Conservation (phyloP, 2,329 filamentous ascomycete species). For the Ceratocystis alfenasii region DNA sequence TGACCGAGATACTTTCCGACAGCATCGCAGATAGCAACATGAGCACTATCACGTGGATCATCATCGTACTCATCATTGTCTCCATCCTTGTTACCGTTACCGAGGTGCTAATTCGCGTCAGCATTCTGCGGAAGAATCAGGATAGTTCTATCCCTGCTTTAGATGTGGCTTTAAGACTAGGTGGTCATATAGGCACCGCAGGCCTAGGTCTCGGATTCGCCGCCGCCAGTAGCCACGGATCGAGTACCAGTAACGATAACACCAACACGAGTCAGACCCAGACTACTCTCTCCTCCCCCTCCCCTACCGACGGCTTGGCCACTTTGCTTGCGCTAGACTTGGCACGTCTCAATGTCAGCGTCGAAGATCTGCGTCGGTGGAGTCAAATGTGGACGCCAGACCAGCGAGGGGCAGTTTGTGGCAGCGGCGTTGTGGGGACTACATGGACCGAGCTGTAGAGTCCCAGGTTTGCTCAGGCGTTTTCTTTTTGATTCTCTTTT, state of each 20-base stretch:
- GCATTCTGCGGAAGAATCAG: slow-evolving; percentile 45
- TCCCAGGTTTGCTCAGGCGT: not conserved
- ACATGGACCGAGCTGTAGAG: slow-evolving; percentile 15
- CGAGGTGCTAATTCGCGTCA: slow-evolving; percentile 79
- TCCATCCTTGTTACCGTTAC: slow-evolving; percentile 84
- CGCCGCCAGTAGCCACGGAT: slow-evolving; percentile 25
- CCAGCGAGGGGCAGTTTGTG: slow-evolving; percentile 23
- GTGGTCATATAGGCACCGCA: no score
- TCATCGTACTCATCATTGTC: slow-evolving; percentile 84
- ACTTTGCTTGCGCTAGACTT: slow-evolving; percentile 42
- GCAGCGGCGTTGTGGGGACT: slow-evolving; percentile 14
- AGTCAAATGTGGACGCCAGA: slow-evolving; percentile 25
- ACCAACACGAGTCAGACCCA: no score
- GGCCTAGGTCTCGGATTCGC: not conserved
- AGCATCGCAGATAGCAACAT: slow-evolving; percentile 89
- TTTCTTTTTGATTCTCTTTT: not conserved
- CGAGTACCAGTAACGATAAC: slow-evolving; percentile 26
- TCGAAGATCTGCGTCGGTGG: slow-evolving; percentile 34
- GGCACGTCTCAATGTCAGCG: slow-evolving; percentile 38
- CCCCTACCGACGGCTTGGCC: slow-evolving; percentile 30
- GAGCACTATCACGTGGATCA: slow-evolving; percentile 94
- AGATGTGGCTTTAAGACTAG: no score
- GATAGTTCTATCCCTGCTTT: not conserved
- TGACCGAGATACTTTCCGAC: slow-evolving; percentile 89
- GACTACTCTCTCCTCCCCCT: slow-evolving; percentile 19